A percentile compares a stretch with the other conserved stretches of the same genome.
Conservation (phyloP, 345 rosid genomes). For the Hibiscus trionum region DNA sequence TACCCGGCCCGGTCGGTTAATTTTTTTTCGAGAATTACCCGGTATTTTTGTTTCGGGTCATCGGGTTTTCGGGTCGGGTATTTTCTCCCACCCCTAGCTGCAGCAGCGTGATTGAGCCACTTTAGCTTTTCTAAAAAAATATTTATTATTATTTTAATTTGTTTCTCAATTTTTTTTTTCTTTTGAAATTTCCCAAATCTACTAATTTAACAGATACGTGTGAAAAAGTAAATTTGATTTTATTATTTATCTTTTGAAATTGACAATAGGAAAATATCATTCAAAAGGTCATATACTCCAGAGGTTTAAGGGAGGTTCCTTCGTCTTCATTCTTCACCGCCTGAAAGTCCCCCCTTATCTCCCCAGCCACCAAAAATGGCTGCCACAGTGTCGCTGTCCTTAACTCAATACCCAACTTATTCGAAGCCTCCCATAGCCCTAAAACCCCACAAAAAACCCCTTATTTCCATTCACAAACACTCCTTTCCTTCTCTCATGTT, state of each 20-base stretch:
- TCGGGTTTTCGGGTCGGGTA: no score
- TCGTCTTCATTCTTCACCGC: not conserved
- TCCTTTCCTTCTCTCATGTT: slow-evolving; percentile 20
- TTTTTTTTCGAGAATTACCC: no score
- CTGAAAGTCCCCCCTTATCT: not conserved
- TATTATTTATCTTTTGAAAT: not conserved
- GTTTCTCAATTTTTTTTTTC: no score
- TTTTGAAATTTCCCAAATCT: no score
- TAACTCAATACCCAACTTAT: slow-evolving; percentile 31
- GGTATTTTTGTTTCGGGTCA: no score
- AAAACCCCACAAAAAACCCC: slow-evolving; percentile 33
- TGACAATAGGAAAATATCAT: not conserved
- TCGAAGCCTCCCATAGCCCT: slow-evolving; percentile 25
- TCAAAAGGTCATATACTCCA: not conserved
- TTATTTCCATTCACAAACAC: slow-evolving; percentile 24
- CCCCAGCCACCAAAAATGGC: slow-evolving; percentile 2
- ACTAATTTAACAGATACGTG: no score
- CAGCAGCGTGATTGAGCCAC: no score
- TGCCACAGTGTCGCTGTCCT: slow-evolving; percentile 21
- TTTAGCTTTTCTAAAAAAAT: no score
- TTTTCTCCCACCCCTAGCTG: no score
- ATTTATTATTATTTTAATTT: no score
- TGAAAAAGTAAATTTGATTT: not conserved
- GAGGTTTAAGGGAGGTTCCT: slow-evolving; percentile 12
- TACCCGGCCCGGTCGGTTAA: no score